A percentile compares a stretch with the other conserved stretches of the same genome.
phyloP scores from a whole-genome alignment of 164 flowering plant genomes.

The Nymphaea thermarum region DNA sequence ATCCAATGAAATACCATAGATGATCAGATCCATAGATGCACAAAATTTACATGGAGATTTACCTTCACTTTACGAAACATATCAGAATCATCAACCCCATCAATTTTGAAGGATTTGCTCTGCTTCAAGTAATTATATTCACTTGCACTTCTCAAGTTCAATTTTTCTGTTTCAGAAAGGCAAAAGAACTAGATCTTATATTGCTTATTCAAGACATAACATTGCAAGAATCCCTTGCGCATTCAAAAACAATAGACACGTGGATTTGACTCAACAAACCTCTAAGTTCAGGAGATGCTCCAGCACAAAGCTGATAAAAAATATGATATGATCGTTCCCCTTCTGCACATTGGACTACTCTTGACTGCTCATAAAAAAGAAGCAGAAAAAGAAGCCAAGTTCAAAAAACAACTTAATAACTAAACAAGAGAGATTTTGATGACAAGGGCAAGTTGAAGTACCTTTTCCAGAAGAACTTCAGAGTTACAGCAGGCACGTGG shows the following conservation, averaged over 20 bases:
- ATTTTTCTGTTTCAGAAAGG: constrained; percentile 40
- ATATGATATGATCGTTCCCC: constrained; percentile 96
- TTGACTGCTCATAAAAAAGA: constrained; percentile 55
- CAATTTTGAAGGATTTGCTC: constrained; percentile 63
- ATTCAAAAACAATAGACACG: not conserved
- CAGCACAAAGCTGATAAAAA: constrained; percentile 97
- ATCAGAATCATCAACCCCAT: constrained; percentile 88
- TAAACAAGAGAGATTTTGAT: not conserved
- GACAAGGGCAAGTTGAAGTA: constrained; percentile 12
- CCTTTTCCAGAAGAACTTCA: constrained; percentile 97
- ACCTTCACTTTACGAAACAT: constrained; percentile 65
- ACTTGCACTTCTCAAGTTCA: constrained; percentile 51
- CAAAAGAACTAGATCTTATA: not conserved
- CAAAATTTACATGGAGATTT: not conserved
- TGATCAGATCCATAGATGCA: not conserved
- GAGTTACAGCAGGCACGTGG: not conserved
- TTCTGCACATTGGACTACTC: constrained; percentile 92
- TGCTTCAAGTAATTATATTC: constrained; percentile 88
- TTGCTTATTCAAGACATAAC: not conserved
- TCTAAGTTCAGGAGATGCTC: constrained; percentile 68
- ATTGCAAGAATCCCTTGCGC: not conserved
- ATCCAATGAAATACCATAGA: not conserved
- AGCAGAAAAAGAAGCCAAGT: not conserved
- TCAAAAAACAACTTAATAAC: not conserved
- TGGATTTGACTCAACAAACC: constrained; percentile 25